Conservation (phyloP, 2,329 filamentous ascomycete genomes). For the Microsporum canis region DNA sequence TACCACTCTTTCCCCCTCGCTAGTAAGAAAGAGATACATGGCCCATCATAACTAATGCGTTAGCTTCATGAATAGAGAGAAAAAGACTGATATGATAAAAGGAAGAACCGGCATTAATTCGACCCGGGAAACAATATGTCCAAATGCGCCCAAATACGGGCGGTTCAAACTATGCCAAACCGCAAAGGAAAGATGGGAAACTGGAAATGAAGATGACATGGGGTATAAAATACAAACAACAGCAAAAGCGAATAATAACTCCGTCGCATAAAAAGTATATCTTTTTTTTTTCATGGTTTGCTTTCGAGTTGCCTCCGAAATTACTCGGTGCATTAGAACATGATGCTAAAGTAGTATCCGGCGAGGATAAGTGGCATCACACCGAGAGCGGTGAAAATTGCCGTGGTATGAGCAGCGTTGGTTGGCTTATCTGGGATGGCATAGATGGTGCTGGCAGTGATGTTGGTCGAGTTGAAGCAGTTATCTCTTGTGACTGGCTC, state of each 20-base stretch:
- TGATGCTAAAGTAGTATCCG: constrained; percentile 8
- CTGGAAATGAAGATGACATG: neutral
- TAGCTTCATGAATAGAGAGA: neutral
- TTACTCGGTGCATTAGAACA: neutral
- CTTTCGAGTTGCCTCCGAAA: neutral
- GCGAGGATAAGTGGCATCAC: constrained; percentile 21
- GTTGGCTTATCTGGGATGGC: constrained; percentile 9
- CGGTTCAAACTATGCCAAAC: too few species aligned
- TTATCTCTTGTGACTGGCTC: constrained; percentile 71
- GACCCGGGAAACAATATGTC: neutral
- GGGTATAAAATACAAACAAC: constrained; percentile 2
- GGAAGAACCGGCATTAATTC: neutral
- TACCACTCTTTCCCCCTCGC: too few species aligned
- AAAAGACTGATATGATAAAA: too few species aligned
- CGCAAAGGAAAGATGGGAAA: neutral
- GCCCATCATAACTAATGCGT: neutral
- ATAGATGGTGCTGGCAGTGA: constrained; percentile 35
- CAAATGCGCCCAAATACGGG: neutral
- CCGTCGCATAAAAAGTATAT: neutral
- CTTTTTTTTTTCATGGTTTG: neutral
- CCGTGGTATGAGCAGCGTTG: neutral
- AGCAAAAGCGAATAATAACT: neutral
- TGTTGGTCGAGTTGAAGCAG: constrained; percentile 75
- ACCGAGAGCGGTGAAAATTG: constrained; percentile 13
- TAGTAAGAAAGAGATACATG: too few species aligned